Evolutionary conservation across 2,329 filamentous ascomycete species (phyloP).

Genomic region (Sporothrix phasma): DNA sequence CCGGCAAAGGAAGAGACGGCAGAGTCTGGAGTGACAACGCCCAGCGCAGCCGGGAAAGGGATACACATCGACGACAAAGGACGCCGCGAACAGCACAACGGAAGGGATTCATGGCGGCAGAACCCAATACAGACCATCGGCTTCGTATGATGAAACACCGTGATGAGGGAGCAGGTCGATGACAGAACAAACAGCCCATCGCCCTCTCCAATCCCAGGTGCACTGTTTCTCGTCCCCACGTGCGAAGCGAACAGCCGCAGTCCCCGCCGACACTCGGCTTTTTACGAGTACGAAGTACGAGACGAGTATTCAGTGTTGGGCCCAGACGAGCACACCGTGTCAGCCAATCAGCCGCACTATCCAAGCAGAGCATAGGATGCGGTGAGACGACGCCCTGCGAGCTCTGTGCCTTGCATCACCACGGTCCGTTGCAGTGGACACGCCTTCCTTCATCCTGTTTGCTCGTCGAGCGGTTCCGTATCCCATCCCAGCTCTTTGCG

Average conservation of each 20-base stretch:
- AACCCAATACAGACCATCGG: neutral
- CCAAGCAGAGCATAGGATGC: neutral
- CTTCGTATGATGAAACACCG: too few relatives aligned
- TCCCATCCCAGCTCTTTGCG: neutral
- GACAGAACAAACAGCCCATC: neutral
- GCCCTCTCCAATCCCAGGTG: constrained; percentile 1
- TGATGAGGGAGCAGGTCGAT: neutral
- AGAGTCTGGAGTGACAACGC: neutral
- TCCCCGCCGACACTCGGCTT: too few relatives aligned
- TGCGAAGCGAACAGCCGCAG: constrained; percentile 1
- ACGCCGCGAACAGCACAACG: neutral
- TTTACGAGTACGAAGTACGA: too few relatives aligned
- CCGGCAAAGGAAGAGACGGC: neutral
- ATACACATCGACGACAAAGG: neutral
- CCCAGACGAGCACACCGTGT: neutral
- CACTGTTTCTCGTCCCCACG: constrained; percentile 4
- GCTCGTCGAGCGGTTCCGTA: too few relatives aligned
- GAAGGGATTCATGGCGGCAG: neutral
- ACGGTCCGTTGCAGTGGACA: neutral
- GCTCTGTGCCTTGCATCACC: neutral
- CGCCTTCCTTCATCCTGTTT: neutral
- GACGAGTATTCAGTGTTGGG: too few relatives aligned
- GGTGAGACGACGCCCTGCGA: neutral
- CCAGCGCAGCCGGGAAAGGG: neutral
- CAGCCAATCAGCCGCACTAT: neutral